A percentile compares a stretch with the other conserved stretches of the same genome.
These are phyloP conservation scores for Colletotrichum brevisporum DNA, from an alignment of 2,329 filamentous ascomycete species.

Conservation along the genomic window DNA sequence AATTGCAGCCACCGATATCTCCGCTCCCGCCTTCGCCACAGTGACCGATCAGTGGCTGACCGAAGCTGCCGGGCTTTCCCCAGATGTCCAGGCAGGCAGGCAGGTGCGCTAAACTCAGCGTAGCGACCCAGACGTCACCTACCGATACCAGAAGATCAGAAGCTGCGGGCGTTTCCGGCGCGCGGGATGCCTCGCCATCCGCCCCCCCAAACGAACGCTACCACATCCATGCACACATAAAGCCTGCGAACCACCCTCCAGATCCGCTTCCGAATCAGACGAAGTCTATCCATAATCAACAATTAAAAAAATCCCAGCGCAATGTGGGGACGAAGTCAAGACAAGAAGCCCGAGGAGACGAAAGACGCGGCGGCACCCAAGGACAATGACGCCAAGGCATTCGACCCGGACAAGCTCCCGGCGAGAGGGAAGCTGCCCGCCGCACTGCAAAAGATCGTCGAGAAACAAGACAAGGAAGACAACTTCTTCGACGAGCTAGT, in stretches of 20 bases:
- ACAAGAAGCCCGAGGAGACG: constrained; percentile 49
- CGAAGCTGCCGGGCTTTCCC: constrained; percentile 11
- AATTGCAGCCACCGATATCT: constrained; percentile 18
- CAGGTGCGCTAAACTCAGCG: constrained; percentile 20
- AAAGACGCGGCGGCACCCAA: constrained; percentile 42
- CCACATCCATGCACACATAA: constrained; percentile 34
- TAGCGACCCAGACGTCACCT: constrained; percentile 36
- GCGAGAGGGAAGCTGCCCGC: constrained; percentile 66
- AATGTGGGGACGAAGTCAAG: constrained; percentile 58
- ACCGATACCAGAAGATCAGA: constrained; percentile 25
- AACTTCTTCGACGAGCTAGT: constrained; percentile 83
- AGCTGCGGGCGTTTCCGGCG: constrained; percentile 40
- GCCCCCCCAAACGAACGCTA: constrained; percentile 1
- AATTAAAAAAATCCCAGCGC: constrained; percentile 33
- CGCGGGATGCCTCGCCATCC: constrained; percentile 13
- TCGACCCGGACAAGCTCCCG: constrained; percentile 64
- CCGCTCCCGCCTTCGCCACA: background rate
- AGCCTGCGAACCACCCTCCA: constrained; percentile 5
- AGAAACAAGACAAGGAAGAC: constrained; percentile 74
- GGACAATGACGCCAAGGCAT: constrained; percentile 46
- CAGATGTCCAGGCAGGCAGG: constrained; percentile 13
- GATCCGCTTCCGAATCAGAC: constrained; percentile 21
- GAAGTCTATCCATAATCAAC: constrained; percentile 27
- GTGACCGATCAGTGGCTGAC: constrained; percentile 12
- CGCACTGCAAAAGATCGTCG: constrained; percentile 70